Conservation (phyloP, 129 eudicot genomes). For the Solidago caesia region DNA sequence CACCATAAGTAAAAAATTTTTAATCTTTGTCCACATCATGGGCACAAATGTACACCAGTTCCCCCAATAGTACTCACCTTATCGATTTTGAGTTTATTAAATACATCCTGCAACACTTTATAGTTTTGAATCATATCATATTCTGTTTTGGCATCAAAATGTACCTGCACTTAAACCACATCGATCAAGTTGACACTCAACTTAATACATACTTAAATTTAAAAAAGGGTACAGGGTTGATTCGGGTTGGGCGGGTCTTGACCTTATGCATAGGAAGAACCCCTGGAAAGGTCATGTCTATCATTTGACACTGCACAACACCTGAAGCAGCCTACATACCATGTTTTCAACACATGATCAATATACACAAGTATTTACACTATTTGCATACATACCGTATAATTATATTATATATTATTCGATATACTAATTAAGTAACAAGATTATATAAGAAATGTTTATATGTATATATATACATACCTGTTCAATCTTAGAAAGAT, state of each 20-base stretch:
- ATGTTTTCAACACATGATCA: background rate
- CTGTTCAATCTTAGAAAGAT: constrained; percentile 89
- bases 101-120: constrained; percentile 92
- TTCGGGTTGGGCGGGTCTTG: too few species aligned
- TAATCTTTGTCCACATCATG: background rate
- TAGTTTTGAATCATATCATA: constrained; percentile 97
- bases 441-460: background rate
- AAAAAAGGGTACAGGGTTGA: too few species aligned
- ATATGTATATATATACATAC: constrained; percentile 24
- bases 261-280: constrained; percentile 97
- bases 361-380: background rate
- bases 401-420: too few species aligned
- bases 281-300: constrained; percentile 87
- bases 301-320: constrained; percentile 97
- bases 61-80: constrained; percentile 45
- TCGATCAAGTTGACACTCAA: background rate
- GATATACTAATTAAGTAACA: too few species aligned
- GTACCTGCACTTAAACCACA: constrained; percentile 53
- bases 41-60: too few species aligned
- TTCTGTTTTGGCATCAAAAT: constrained; percentile 82
- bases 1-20: constrained; percentile 26
- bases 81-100: constrained; percentile 77
- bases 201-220: too few species aligned
- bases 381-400: too few species aligned
- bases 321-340: constrained; percentile 83